Percentiles rank a stretch among this genome's conserved stretches.
phyloP scores from a whole-genome alignment of 2,329 filamentous ascomycete genomes.

The Colletotrichum nymphaeae region DNA sequence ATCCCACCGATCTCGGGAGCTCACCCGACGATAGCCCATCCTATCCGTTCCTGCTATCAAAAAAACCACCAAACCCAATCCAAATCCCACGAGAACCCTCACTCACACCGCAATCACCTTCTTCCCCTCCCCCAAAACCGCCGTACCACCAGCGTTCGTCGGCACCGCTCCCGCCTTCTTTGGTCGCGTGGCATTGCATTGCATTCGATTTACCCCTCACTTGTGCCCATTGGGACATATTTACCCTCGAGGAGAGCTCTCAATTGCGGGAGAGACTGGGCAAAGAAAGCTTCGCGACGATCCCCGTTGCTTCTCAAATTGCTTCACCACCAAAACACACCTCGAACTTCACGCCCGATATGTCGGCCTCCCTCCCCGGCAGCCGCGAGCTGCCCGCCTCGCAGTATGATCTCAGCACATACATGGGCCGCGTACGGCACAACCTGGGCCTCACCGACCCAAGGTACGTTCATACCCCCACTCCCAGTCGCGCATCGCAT shows the following conservation, averaged over 20 bases:
- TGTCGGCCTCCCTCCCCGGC: constrained; percentile 76
- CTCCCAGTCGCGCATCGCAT: background rate
- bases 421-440: constrained; percentile 94
- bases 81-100: background rate
- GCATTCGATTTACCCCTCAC: background rate
- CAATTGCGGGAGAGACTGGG: background rate
- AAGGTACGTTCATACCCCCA: constrained; percentile 73
- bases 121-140: background rate
- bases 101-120: background rate
- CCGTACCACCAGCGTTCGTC: background rate
- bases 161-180: constrained; percentile 19
- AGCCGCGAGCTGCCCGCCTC: constrained; percentile 88
- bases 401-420: constrained; percentile 91
- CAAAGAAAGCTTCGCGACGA: background rate
- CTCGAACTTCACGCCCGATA: constrained; percentile 43
- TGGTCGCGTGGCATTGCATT: background rate
- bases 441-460: constrained; percentile 92
- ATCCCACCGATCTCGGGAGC: constrained; percentile 29
- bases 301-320: background rate
- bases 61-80: background rate
- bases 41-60: background rate
- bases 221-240: background rate
- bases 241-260: background rate
- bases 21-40: constrained; percentile 35
- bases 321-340: background rate